Evolutionary conservation across 257 asterid species (phyloP), one percentile per base, ranked within the genome.

Genomic region (Nicotiana attenuata): DNA sequence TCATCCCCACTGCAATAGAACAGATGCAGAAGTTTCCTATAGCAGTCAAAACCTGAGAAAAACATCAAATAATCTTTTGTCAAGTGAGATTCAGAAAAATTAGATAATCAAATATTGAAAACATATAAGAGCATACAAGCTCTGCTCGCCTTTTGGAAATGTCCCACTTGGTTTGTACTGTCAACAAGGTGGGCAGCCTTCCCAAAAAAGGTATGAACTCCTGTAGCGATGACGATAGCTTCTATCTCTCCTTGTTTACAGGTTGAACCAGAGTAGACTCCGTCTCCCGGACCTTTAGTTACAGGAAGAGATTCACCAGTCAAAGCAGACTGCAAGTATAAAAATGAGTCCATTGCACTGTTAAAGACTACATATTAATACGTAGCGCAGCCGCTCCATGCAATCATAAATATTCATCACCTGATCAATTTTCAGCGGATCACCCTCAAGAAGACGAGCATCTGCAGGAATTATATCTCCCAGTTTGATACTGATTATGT

Each of bases 181-280:
- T 96, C 99, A 64, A 96, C 99, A 82, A 96, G 99, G 83, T 96
- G 99, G 0, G 99, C 99, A 71, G 99, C 99, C 91, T 92, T 96
- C 22, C 99, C 98, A 29, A 95, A 95, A 85, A 96, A 96, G 55
- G 99, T 96, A 87, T 96, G 99, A 73, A 96, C 99, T 82, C 99
- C 99, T 13, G 98, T 93, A 28, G 96, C 99, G 41, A 96, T 93
- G 64, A 93, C 99, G 47, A 96, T 65, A 65, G 98, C 99, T 85
- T 96, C 99, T 17, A 96, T 79, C 81, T 93, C 98, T 81, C 98
- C 98, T 82, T 96, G 99, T 85, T 96, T 96, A 92, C 99, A 96
- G 5, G 99, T 96, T 19, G 99, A 96, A 85, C 99, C 99, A 19
- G 99, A 96, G 87, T 96, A 96, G 47, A 96, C 90, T 10, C 98